Evolutionary conservation across 2,329 filamentous ascomycete genomes (phyloP), one percentile per base, ranked within the genome.

Genomic region (Phyllosticta ampelicida): DNA sequence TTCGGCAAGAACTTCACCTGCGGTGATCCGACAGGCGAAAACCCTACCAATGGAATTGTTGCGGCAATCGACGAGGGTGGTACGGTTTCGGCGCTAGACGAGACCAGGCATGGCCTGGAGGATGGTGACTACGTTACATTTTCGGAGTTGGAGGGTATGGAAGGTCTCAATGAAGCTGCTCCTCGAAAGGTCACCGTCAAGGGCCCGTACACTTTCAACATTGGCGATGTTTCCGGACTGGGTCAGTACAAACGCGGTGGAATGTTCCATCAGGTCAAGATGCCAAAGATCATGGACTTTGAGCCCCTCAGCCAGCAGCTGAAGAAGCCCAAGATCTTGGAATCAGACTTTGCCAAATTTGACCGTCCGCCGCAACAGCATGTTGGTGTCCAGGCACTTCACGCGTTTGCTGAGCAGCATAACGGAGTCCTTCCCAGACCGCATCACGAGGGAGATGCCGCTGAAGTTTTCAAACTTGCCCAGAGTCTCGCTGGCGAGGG

Each of bases 41-140:
- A 89, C 62, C 87, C 89, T 5, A 77, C 89, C 29, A 90, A 78
- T 68, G 94, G 94, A 21, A 99, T 99, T 62, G 81, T 99, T 57
- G 92, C 92, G 50, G 87, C 82, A 57, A 94, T 99, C 65, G 85
- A 95, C 66, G 87, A 94, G 62, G 88, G 94, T 51, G 94, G 94
- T 19, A 71, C 96, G 53, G 92, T 99, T 3, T 96, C 92, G 11
- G 90, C 91, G 9, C 78, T 96, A 26, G 94, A 99, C 65, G 94
- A 99, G 77, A 94, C 90, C 9, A 83, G 94, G 58, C 94, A 99
- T 71, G 94, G 94, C 5, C 79, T 99, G 48, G 90, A 96, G 73
- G 94, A 99, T 78, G 94, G 92, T 20, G 94, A 99, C 71, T 96
- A 86, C 70, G 90, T 99, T 58, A 96, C 90, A 9, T 99, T 99